Conservation (phyloP, 768 basidiomycete genomes). For the Macrolepiota albuminosa region DNA sequence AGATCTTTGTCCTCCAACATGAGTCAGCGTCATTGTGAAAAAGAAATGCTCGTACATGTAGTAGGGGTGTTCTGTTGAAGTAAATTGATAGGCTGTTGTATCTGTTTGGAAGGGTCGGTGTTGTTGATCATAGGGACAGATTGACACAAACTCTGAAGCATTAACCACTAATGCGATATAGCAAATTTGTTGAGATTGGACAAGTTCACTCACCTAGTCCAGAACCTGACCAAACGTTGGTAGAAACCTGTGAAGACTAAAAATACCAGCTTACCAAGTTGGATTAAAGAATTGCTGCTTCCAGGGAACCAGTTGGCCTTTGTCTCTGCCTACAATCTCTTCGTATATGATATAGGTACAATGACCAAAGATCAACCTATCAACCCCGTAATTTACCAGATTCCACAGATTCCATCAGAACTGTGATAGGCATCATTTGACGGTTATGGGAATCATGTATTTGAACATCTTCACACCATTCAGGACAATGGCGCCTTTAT, state of each 20-base stretch:
- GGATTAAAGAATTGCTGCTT: background rate
- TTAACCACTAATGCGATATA: background rate
- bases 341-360: background rate
- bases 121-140: background rate
- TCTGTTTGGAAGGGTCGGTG: background rate
- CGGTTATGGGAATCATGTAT: background rate
- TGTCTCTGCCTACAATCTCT: background rate
- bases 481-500: background rate
- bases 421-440: background rate
- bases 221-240: too few species aligned
- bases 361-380: background rate
- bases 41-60: background rate
- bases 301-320: too few species aligned
- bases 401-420: background rate
- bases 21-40: too few species aligned
- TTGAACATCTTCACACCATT: background rate
- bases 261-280: background rate
- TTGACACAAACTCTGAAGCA: background rate
- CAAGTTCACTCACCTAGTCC: background rate
- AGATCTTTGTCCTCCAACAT: too few species aligned
- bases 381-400: background rate
- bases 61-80: background rate
- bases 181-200: background rate
- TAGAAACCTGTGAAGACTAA: background rate
- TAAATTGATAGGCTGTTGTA: background rate